Percentiles rank a stretch among this genome's conserved stretches.
Evolutionary conservation across 1,139 yeast species (phyloP).

Genomic region (Yarrowia galli): DNA sequence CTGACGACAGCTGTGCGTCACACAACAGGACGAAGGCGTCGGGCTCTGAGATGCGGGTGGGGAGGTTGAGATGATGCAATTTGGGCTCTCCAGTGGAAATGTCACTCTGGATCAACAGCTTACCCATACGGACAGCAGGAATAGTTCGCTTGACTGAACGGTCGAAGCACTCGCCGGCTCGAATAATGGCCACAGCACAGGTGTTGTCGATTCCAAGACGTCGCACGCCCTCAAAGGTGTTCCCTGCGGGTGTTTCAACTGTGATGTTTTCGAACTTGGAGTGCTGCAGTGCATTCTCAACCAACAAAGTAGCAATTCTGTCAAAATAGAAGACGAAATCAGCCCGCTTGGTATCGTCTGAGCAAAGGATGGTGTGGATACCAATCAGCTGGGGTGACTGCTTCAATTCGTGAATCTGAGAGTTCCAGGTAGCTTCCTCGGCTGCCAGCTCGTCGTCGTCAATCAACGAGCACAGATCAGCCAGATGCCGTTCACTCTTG

Average conservation of each 20-base stretch:
- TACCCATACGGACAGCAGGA: conserved; percentile 82
- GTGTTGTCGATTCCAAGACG: conserved; percentile 54
- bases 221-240: conserved; percentile 54
- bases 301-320: conserved; percentile 72
- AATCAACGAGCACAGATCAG: conserved; percentile 65
- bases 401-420: conserved; percentile 54
- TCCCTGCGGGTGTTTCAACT: conserved; percentile 59
- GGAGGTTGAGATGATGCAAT: conserved; percentile 75
- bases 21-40: conserved; percentile 62
- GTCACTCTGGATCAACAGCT: conserved; percentile 85
- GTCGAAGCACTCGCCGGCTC: conserved; percentile 95
- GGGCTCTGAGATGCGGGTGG: conserved; percentile 49
- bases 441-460: conserved; percentile 42
- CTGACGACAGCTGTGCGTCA: conserved; percentile 89
- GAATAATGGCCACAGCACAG: conserved; percentile 77
- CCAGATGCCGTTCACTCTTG: conserved; percentile 72
- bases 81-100: conserved; percentile 92
- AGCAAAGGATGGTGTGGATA: conserved; percentile 72
- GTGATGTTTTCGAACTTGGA: conserved; percentile 47
- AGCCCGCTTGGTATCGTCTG: conserved; percentile 63
- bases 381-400: conserved; percentile 73
- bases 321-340: conserved; percentile 89
- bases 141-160: conserved; percentile 74
- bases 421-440: conserved; percentile 25
- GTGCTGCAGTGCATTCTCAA: conserved; percentile 66